A percentile compares a stretch with the other conserved stretches of the same genome.
Conservation (phyloP, 192 early-diverging fungal species). For the Chytriomyces sp. region DNA sequence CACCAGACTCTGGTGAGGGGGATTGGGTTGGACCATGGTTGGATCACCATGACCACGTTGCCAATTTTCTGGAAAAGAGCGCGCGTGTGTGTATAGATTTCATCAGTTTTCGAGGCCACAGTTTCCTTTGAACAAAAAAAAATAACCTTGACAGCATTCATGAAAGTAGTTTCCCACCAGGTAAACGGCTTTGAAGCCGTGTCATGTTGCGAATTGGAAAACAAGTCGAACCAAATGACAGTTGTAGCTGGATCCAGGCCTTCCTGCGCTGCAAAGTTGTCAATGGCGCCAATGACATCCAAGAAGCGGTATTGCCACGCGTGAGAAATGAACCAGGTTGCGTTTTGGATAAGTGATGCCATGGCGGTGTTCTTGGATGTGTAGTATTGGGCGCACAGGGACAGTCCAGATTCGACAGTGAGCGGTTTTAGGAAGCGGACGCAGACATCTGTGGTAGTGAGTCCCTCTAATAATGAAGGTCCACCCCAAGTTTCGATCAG, state of each 20-base stretch:
- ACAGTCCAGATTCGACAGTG: background rate
- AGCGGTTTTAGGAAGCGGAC: constrained; percentile 11
- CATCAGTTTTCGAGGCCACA: background rate
- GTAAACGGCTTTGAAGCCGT: constrained; percentile 28
- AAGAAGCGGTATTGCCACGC: constrained; percentile 43
- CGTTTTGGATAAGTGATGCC: background rate
- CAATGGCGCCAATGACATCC: constrained; percentile 39
- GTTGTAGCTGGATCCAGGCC: constrained; percentile 13
- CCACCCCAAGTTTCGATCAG: background rate
- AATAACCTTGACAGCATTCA: constrained; percentile 29
- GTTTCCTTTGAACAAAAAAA: background rate
- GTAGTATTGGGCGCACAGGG: background rate
- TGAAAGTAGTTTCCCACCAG: constrained; percentile 46
- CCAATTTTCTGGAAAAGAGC: constrained; percentile 23
- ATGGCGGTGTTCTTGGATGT: background rate
- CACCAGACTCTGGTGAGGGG: constrained; percentile 40
- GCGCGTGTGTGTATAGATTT: too few species aligned
- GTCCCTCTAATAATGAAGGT: background rate
- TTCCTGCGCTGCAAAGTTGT: background rate
- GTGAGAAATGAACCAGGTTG: constrained; percentile 42
- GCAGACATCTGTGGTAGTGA: constrained; percentile 32
- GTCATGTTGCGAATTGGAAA: constrained; percentile 44
- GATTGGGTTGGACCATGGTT: constrained; percentile 39
- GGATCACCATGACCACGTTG: constrained; percentile 35
- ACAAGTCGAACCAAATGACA: constrained; percentile 45